Percentiles rank a stretch among this genome's conserved stretches.
These are phyloP conservation scores for Pouteria glomerata DNA, from an alignment of 148 eudicot genomes.

Conservation along the genomic window DNA sequence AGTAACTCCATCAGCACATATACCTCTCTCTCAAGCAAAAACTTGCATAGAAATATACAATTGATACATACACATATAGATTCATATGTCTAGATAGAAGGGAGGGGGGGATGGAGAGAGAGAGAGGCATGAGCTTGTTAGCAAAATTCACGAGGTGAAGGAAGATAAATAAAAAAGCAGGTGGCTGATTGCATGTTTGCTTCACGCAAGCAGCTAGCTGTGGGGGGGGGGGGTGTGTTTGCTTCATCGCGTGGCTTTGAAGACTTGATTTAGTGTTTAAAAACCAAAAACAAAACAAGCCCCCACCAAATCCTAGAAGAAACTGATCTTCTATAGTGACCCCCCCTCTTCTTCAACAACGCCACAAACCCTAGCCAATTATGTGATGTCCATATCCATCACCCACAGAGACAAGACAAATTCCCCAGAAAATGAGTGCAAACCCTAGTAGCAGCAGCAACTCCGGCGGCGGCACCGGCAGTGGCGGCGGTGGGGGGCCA, in stretches of 20 bases:
- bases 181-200: conserved; percentile 82
- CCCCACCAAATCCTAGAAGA: conserved; percentile 24
- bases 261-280: conserved; percentile 39
- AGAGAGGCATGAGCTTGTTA: conserved; percentile 19
- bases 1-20: too few relatives aligned
- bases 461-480: conserved; percentile 18
- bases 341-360: not conserved
- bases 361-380: conserved; percentile 12
- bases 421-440: conserved; percentile 29
- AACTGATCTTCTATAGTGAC: not conserved
- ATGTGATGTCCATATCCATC: not conserved
- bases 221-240: conserved; percentile 32
- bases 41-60: not conserved
- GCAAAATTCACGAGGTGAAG: conserved; percentile 35
- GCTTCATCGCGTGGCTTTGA: conserved; percentile 91
- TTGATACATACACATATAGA: not conserved
- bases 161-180: conserved; percentile 15
- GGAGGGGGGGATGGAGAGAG: not conserved
- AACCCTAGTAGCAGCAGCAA: conserved; percentile 32
- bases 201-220: conserved; percentile 90
- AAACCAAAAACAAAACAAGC: conserved; percentile 6
- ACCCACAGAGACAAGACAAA: too few relatives aligned
- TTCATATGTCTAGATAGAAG: not conserved
- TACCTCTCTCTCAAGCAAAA: not conserved
- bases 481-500: conserved; percentile 60